phyloP scores from a whole-genome alignment of 176 grass and related monocot genomes.

The Zea mays region Zm-B73-REFERENCE-NAM-5.0 NC_050096.1:231059501-231060000 shows the following conservation, averaged over 20 bases:
- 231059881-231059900: conserved; percentile 90
- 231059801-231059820: conserved; percentile 72
- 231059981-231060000: conserved; percentile 85
- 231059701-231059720: conserved; percentile 86
- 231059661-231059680: conserved; percentile 97
- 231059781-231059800: conserved; percentile 86
- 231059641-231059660: conserved; percentile 85
- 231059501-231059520: conserved; percentile 84
- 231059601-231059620: conserved; percentile 94
- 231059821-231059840: conserved; percentile 80
- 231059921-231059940: conserved; percentile 92
- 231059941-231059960: conserved; percentile 78
- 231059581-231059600: conserved; percentile 76
- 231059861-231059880: conserved; percentile 94
- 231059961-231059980: conserved; percentile 64
- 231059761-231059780: conserved; percentile 89
- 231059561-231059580: conserved; percentile 95
- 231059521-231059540: conserved; percentile 68
- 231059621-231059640: conserved; percentile 94
- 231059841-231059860: conserved; percentile 81
- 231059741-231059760: conserved; percentile 91
- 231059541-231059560: conserved; percentile 69
- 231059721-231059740: conserved; percentile 87
- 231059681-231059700: conserved; percentile 77
- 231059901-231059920: conserved; percentile 61